Evolutionary conservation across 2,329 filamentous ascomycete genomes (phyloP).

Genomic region (Colletotrichum lentis): DNA sequence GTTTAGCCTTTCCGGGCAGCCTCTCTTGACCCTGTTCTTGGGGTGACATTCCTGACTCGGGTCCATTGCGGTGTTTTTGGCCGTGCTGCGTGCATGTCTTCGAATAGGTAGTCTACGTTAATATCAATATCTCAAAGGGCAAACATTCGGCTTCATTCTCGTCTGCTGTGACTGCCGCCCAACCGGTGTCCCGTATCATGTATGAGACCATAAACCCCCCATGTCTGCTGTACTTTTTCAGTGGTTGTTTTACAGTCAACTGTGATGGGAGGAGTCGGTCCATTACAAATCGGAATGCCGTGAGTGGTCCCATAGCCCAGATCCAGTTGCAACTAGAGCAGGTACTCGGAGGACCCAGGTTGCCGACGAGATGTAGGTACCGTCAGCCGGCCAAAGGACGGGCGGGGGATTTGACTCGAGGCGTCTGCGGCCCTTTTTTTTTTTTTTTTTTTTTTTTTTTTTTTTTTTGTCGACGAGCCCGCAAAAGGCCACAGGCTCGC

Average conservation of each 20-base stretch:
- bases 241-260: neutral
- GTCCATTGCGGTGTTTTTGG: neutral
- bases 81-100: neutral
- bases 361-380: neutral
- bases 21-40: conserved; percentile 1
- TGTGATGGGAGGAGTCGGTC: neutral
- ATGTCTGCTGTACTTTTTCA: neutral
- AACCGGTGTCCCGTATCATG: conserved; percentile 5
- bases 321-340: conserved; percentile 5
- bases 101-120: neutral
- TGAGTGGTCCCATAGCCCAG: conserved; percentile 3
- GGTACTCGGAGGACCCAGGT: neutral
- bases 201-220: neutral
- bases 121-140: neutral
- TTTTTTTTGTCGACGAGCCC: neutral
- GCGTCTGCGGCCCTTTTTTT: no score
- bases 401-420: neutral
- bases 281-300: conserved; percentile 26
- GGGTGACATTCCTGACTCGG: conserved; percentile 20
- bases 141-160: conserved; percentile 3
- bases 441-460: neutral
- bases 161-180: neutral
- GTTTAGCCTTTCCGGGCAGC: conserved; percentile 5
- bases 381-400: neutral
- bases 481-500: neutral